Evolutionary conservation across 768 basidiomycete species (phyloP).

Genomic region (Dioszegia crocea): DNA sequence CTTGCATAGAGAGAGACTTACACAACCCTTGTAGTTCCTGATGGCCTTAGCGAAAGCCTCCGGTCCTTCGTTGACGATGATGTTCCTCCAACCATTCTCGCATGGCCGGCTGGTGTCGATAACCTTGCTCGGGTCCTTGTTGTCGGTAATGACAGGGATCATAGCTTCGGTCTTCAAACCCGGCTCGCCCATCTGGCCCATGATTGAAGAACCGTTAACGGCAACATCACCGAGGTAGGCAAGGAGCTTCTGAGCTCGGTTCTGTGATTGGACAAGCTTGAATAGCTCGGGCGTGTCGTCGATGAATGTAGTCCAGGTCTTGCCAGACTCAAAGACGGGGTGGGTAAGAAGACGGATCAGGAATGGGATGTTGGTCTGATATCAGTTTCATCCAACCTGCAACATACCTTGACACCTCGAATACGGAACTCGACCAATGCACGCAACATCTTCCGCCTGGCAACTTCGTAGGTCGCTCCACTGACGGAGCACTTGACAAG

Average conservation of each 20-base stretch:
- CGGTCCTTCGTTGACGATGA: constrained; percentile 95
- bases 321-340: constrained; percentile 89
- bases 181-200: constrained; percentile 92
- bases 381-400: not conserved
- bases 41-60: constrained; percentile 98
- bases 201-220: constrained; percentile 97
- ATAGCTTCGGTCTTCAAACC: constrained; percentile 84
- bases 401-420: constrained; percentile 81
- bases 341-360: constrained; percentile 95
- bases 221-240: constrained; percentile 96
- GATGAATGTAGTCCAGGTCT: constrained; percentile 99
- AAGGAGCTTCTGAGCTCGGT: constrained; percentile 94
- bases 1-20: constrained; percentile 57
- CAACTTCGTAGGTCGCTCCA: constrained; percentile 97
- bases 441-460: constrained; percentile 96
- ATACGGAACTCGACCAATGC: constrained; percentile 99
- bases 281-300: constrained; percentile 99
- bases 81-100: constrained; percentile 91
- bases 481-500: constrained; percentile 93
- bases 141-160: constrained; percentile 73
- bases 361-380: constrained; percentile 97
- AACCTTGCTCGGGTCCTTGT: constrained; percentile 66
- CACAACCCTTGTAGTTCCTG: constrained; percentile 85
- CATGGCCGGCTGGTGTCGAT: constrained; percentile 80
- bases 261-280: constrained; percentile 95